Conservation (phyloP, 2,329 filamentous ascomycete genomes). For the Chrysoporthe puriensis region DNA sequence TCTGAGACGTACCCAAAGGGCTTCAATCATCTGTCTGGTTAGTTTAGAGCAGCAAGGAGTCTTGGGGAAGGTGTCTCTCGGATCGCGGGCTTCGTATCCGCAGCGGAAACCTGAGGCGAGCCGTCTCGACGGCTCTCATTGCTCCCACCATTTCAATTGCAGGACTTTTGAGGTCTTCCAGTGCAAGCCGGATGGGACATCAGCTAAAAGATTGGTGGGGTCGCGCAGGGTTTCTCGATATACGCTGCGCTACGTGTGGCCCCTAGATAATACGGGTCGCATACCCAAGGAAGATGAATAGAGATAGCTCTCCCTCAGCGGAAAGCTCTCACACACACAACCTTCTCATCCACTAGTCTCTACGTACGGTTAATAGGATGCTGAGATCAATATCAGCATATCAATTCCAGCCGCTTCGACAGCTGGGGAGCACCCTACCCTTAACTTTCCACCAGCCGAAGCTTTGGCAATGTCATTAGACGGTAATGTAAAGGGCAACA, state of each 20-base stretch:
- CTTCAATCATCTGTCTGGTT: neutral
- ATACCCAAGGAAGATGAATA: constrained; percentile 1
- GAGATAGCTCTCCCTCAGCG: neutral
- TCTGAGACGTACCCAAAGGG: neutral
- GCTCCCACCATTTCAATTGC: neutral
- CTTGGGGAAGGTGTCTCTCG: neutral
- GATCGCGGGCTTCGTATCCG: neutral
- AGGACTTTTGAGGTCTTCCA: neutral
- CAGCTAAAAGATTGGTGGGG: neutral
- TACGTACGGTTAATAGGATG: neutral
- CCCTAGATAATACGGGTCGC: neutral
- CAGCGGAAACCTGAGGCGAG: neutral
- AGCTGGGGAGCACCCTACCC: neutral
- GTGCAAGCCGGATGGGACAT: neutral
- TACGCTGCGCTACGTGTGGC: neutral
- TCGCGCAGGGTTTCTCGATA: neutral
- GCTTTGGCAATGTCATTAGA: neutral
- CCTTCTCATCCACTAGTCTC: neutral
- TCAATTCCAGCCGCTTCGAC: neutral
- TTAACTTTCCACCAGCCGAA: neutral
- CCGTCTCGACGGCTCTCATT: neutral
- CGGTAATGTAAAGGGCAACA: neutral
- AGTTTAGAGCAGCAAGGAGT: constrained; percentile 6
- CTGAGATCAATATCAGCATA: neutral
- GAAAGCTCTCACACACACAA: neutral